phyloP scores from a whole-genome alignment of 108 stramenopile genomes.

The Schizochytrium sp. region DNA sequence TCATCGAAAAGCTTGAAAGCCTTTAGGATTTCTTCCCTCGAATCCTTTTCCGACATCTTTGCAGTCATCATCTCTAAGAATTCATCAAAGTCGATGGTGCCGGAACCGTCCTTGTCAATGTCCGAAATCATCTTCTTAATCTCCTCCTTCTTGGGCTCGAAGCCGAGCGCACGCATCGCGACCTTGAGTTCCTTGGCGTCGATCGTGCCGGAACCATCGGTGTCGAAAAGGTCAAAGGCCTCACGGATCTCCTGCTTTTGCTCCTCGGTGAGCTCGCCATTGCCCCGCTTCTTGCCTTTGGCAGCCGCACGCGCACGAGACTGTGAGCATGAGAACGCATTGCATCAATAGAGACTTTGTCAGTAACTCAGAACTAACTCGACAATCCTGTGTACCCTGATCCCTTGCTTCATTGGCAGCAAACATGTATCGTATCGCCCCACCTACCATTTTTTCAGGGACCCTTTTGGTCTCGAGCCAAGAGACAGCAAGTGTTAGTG shows the following conservation, averaged over 20 bases:
- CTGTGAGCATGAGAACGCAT: not conserved
- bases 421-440: no score
- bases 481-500: no score
- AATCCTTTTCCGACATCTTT: slow-evolving; percentile 64
- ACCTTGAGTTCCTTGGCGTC: slow-evolving; percentile 81
- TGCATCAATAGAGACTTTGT: no score
- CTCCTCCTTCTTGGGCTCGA: slow-evolving; percentile 77
- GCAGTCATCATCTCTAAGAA: slow-evolving; percentile 66
- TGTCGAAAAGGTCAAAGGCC: slow-evolving; percentile 64
- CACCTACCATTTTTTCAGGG: no score
- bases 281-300: slow-evolving; percentile 8
- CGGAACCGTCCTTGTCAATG: slow-evolving; percentile 72
- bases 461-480: no score
- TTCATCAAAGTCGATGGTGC: slow-evolving; percentile 73
- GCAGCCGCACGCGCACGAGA: not conserved
- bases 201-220: slow-evolving; percentile 65
- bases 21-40: slow-evolving; percentile 67
- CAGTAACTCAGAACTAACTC: no score
- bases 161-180: slow-evolving; percentile 78
- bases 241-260: slow-evolving; percentile 58
- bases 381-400: no score
- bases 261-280: slow-evolving; percentile 61
- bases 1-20: slow-evolving; percentile 78
- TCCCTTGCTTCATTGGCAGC: no score
- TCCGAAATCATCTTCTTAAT: slow-evolving; percentile 70